Evolutionary conservation across 805 yeast species (phyloP).

Genomic region (Groenewaldozyma tartarivorans): DNA sequence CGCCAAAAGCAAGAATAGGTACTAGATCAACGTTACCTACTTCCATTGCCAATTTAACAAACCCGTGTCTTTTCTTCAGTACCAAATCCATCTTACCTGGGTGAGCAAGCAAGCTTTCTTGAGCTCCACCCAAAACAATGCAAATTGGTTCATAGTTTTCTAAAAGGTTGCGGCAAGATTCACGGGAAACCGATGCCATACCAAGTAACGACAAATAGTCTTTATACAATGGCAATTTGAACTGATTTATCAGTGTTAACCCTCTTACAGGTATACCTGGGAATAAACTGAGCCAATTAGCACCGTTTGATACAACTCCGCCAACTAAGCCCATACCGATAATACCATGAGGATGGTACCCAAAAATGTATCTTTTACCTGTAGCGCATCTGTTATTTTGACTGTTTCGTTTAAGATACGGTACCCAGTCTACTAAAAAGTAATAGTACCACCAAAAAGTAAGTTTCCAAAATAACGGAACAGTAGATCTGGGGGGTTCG

Average conservation of each 20-base stretch:
- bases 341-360: constrained; percentile 95
- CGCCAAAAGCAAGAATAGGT: constrained; percentile 89
- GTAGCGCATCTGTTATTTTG: constrained; percentile 11
- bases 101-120: constrained; percentile 65
- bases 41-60: constrained; percentile 75
- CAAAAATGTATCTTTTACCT: constrained; percentile 61
- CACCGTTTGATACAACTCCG: constrained; percentile 72
- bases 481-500: neutral
- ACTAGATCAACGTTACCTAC: constrained; percentile 71
- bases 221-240: constrained; percentile 76
- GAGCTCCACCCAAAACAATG: constrained; percentile 93
- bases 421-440: neutral
- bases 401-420: no score
- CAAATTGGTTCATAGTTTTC: constrained; percentile 64
- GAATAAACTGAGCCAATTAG: constrained; percentile 53
- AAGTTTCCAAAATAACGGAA: constrained; percentile 11
- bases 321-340: constrained; percentile 89
- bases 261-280: constrained; percentile 80
- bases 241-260: constrained; percentile 75
- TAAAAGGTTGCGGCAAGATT: constrained; percentile 58
- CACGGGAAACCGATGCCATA: constrained; percentile 70
- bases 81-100: constrained; percentile 59
- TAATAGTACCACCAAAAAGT: constrained; percentile 17
- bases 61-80: constrained; percentile 72
- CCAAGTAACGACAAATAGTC: constrained; percentile 80